Conservation (phyloP, 108 stramenopile genomes). For the Skeletonema marinoi region DNA sequence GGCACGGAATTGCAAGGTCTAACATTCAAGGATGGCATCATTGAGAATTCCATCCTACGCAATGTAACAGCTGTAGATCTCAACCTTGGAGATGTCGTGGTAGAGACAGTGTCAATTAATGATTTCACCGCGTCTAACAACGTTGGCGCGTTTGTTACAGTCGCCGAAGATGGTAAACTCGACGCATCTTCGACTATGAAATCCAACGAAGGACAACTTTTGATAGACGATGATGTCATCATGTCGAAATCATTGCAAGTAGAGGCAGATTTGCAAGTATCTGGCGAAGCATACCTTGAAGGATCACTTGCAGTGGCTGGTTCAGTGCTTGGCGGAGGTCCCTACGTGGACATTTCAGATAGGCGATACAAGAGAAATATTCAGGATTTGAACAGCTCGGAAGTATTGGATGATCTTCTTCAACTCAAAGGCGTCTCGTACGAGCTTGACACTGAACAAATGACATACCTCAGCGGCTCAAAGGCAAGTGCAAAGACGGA, state of each 20-base stretch:
- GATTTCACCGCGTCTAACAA: constrained; percentile 18
- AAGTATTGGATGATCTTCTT: constrained; percentile 34
- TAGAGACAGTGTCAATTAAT: constrained; percentile 41
- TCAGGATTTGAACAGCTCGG: constrained; percentile 16
- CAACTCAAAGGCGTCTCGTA: constrained; percentile 52
- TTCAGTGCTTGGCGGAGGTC: constrained; percentile 62
- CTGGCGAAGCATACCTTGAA: constrained; percentile 52
- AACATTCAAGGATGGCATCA: constrained; percentile 28
- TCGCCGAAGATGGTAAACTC: constrained; percentile 36
- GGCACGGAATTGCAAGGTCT: constrained; percentile 30
- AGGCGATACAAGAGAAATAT: constrained; percentile 55
- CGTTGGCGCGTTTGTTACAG: constrained; percentile 26
- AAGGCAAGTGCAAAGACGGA: background rate
- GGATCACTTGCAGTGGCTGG: constrained; percentile 58
- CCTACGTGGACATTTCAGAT: constrained; percentile 66
- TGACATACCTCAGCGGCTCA: constrained; percentile 5
- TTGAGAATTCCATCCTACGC: constrained; percentile 39
- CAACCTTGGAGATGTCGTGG: constrained; percentile 21
- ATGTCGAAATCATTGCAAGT: constrained; percentile 25
- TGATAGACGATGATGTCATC: constrained; percentile 18
- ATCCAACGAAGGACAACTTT: constrained; percentile 2
- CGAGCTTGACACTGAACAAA: constrained; percentile 38
- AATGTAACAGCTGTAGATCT: constrained; percentile 50
- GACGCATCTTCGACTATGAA: constrained; percentile 17
- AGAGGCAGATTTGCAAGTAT: constrained; percentile 34